Evolutionary conservation across 1,284 basidiomycete species (phyloP).

Genomic region (Erythrobasidium hasegawianum): DNA sequence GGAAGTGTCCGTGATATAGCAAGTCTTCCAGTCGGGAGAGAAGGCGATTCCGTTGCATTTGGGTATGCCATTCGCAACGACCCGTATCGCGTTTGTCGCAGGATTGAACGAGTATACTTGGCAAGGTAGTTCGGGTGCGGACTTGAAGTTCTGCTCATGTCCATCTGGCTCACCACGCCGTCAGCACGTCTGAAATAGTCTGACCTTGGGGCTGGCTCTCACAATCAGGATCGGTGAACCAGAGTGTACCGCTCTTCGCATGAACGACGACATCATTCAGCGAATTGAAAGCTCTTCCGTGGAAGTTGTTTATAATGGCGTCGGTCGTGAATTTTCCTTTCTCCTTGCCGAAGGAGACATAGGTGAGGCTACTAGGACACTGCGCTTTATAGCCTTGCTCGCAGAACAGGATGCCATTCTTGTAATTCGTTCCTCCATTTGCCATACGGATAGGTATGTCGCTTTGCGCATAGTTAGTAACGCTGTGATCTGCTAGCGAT

Average conservation of each 20-base stretch:
- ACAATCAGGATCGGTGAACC: constrained; percentile 64
- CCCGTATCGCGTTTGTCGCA: constrained; percentile 60
- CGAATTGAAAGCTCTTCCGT: constrained; percentile 40
- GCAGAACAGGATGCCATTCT: constrained; percentile 41
- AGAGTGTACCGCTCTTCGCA: constrained; percentile 61
- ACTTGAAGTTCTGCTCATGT: constrained; percentile 59
- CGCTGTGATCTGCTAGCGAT: not conserved
- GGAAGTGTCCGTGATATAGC: constrained; percentile 59
- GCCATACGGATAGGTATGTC: constrained; percentile 30
- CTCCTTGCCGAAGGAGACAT: constrained; percentile 38
- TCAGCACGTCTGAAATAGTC: too few species aligned
- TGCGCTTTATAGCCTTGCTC: constrained; percentile 40
- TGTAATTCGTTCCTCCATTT: constrained; percentile 43
- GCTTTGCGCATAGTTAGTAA: constrained; percentile 7
- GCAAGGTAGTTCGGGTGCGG: constrained; percentile 60
- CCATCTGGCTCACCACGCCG: too few species aligned
- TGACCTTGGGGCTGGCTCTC: too few species aligned
- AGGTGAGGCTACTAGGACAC: constrained; percentile 35
- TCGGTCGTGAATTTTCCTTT: not conserved
- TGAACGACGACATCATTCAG: constrained; percentile 50
- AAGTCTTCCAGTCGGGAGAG: constrained; percentile 60
- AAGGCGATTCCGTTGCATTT: constrained; percentile 65
- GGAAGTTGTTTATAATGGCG: constrained; percentile 38
- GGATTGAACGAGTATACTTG: constrained; percentile 72
- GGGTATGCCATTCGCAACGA: constrained; percentile 65